Base-by-base conservation (phyloP, 768 basidiomycete genomes). In the Daedaleopsis nitida region DNA sequence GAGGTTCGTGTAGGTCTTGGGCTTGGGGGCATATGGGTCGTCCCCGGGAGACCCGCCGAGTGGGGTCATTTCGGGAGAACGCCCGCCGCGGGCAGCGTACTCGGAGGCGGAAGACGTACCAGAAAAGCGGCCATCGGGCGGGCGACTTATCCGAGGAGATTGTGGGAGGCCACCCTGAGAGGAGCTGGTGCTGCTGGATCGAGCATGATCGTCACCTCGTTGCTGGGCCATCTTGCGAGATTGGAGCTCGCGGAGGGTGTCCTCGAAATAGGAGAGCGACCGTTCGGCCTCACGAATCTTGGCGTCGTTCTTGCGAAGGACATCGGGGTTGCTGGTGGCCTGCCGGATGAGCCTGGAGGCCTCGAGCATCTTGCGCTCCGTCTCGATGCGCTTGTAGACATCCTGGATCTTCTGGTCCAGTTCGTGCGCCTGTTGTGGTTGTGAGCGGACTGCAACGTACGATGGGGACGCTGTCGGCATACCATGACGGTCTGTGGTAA, bases 401-500 rank as follows among this genome's bases (percentile, higher is more conserved):
- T 94, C 92, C 74, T 88, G 87, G 73, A 96, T 94, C 85, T 95
- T 96, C 84, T 88, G 87, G 85, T 94, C 92, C 77, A 94, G 80
- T 77, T 92, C 89, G 70, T 72, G 69, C 67, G 73, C 69, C 75
- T 76, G 62, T 42, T 57, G 64, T 21, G 65, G 51, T 45, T 13
- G 65, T 57, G 37, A 38, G 59, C 34, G 44, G 13, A 17, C 23
- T 45, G 43, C 50, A 6, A 23, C 19, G 24, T 21, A 42, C 49
- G 55, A 57, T 47, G 44, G 37, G 32, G 54, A 35, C 45, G 34
- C 27, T 34, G 60, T 23, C 48, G 13, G 57, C 65, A 55, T 52
- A 69, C 71, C 71, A 72, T 72, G 61, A 65, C 68, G 62, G 45
- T 44, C 47, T 62, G 3, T 12, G 17, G 17, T 27, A 54, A 39